A percentile compares a stretch with the other conserved stretches of the same genome.
phyloP scores from a whole-genome alignment of 306 rosid species.

The Castanopsis chinensis region DNA sequence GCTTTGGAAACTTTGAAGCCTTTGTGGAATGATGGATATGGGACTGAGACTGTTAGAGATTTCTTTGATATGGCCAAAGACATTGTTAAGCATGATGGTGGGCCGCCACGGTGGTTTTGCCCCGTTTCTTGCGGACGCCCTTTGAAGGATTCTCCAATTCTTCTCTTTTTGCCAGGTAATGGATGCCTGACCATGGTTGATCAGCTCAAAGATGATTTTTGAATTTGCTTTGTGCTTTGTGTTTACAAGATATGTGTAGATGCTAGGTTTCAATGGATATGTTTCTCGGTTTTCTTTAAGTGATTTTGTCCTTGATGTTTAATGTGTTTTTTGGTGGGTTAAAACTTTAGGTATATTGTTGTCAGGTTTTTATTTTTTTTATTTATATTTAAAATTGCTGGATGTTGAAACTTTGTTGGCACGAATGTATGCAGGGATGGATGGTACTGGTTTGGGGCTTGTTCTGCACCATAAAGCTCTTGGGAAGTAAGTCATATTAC shows the following conservation, averaged over 20 bases:
- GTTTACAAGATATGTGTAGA: background rate
- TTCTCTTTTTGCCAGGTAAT: constrained; percentile 80
- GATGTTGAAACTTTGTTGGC: constrained; percentile 13
- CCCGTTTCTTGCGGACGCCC: constrained; percentile 56
- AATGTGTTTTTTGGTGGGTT: background rate
- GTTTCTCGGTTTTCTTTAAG: background rate
- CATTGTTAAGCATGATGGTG: constrained; percentile 55
- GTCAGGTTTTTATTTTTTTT: background rate
- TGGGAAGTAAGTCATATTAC: constrained; percentile 63
- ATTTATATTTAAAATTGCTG: background rate
- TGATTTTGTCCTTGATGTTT: background rate
- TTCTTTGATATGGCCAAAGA: constrained; percentile 59
- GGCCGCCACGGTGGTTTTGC: constrained; percentile 94
- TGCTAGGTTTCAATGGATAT: background rate
- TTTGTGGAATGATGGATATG: constrained; percentile 84
- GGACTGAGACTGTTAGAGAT: constrained; percentile 64
- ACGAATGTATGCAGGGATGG: constrained; percentile 59
- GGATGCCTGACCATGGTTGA: constrained; percentile 1
- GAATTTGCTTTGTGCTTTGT: background rate
- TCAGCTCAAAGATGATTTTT: background rate
- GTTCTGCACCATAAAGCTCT: constrained; percentile 90
- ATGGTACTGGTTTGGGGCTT: constrained; percentile 92
- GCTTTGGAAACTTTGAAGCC: constrained; percentile 40
- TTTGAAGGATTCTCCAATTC: constrained; percentile 57
- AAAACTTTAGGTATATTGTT: background rate